Evolutionary conservation across 352 stramenopile species (phyloP), one percentile per base, ranked within the genome.

Genomic region (Phytophthora quininea): DNA sequence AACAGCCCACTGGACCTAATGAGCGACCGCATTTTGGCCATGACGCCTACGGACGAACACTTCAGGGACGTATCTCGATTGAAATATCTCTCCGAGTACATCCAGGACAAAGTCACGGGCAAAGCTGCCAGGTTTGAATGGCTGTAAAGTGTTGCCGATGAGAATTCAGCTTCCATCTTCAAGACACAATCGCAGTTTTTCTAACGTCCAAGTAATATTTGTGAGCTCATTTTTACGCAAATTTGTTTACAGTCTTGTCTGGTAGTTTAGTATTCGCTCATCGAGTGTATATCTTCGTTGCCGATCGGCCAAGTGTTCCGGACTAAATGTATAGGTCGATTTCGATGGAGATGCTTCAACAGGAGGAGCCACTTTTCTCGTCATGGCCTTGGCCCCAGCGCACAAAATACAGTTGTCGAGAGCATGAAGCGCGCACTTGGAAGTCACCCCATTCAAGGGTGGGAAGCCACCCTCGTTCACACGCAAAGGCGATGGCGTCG

Each of bases 401-500:
- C 86, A 93, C 11, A 92, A 63, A 43, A 92, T 84, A 35, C 86
- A 93, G 54, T 91, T 93, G n/a, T 73, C 66, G 7, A 93, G 77
- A 24, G 71, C 64, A 49, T 93, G 86, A 1, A 75, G 55, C 7
- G 79, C 58, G 47, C 86, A 93, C 49, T 86, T 90, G 24, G 38
- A 27, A 29, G 64, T 61, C 4, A 9, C n/a, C 4, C 63, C 30
- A 29, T 10, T 52, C 53, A 42, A 37, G 35, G 42, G 9, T 32
- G 24, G 35, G 24, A 14, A 14, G 3, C 29, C 54, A 5, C 33
- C 3, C 0, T 12, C 7, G 6, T 37, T 71, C 5, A 3, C 30
- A 51, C 15, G 47, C 3, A n/a, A 32, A 50, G 15, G n/a, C n/a
- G n/a, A n/a, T n/a, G n/a, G n/a, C n/a, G n/a, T n/a, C n/a, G n/a